phyloP scores from a whole-genome alignment of 2,329 filamentous ascomycete genomes.

The Phaeomoniella chlamydospora region DNA sequence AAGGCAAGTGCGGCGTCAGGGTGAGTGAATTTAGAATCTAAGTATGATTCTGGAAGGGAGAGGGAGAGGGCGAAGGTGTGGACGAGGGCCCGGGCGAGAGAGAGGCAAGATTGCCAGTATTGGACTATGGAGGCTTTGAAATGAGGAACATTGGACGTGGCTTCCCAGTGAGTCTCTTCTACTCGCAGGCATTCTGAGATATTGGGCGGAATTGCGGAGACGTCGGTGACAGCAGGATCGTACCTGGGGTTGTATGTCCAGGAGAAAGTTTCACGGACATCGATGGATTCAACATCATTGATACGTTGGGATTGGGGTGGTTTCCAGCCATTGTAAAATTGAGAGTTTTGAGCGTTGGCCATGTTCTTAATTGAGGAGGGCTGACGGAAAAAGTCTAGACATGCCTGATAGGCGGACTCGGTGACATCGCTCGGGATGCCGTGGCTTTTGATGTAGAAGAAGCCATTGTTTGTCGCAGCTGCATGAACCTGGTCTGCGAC shows the following conservation, averaged over 20 bases:
- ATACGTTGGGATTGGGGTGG: conserved; percentile 1
- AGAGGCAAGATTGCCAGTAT: not conserved
- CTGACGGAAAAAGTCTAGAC: conserved; percentile 4
- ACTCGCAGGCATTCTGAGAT: not conserved
- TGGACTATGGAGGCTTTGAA: conserved; percentile 1
- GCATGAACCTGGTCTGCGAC: conserved; percentile 26
- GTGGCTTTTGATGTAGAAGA: conserved; percentile 14
- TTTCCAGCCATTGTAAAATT: conserved; percentile 3
- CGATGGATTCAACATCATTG: conserved; percentile 2
- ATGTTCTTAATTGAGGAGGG: conserved; percentile 1
- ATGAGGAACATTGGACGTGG: not conserved
- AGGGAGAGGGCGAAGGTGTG: conserved; percentile 7
- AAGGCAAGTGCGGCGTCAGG: conserved; percentile 3
- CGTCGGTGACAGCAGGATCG: not conserved
- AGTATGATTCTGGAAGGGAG: conserved; percentile 6
- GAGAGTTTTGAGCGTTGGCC: conserved; percentile 1
- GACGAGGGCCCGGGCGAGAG: conserved; percentile 5
- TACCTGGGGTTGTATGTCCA: conserved; percentile 1
- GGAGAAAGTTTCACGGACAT: conserved; percentile 3
- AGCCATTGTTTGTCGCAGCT: conserved; percentile 17
- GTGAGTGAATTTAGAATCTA: conserved; percentile 16
- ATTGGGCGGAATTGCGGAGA: not conserved
- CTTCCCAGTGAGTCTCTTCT: not conserved
- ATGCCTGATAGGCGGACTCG: conserved; percentile 8
- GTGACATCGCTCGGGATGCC: conserved; percentile 8